phyloP scores from a whole-genome alignment of 1,284 basidiomycete species.

The Vanrija sp. region DNA sequence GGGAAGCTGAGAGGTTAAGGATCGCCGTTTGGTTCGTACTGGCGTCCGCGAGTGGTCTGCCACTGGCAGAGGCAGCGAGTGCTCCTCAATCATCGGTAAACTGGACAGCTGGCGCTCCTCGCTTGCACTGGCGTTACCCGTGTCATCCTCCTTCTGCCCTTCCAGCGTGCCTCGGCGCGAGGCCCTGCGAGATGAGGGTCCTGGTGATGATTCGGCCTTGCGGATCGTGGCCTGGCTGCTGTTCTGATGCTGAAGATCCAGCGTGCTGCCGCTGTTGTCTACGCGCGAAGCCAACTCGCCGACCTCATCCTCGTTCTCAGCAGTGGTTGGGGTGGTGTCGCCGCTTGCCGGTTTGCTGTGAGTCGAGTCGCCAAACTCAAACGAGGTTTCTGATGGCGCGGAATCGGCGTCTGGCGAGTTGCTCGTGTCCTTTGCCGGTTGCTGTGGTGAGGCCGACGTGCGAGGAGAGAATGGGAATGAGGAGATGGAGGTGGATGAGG shows the following conservation, averaged over 20 bases:
- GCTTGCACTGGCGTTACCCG: not conserved
- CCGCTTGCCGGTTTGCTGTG: conserved; percentile 29
- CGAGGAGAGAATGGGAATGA: conserved; percentile 24
- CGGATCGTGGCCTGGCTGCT: conserved; percentile 50
- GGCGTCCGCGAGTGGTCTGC: conserved; percentile 69
- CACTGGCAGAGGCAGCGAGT: conserved; percentile 41
- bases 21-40: conserved; percentile 87
- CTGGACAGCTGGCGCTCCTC: conserved; percentile 42
- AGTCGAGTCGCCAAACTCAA: conserved; percentile 23
- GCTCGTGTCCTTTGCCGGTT: not conserved
- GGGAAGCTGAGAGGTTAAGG: conserved; percentile 71
- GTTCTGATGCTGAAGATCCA: conserved; percentile 45
- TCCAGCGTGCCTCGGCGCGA: not conserved
- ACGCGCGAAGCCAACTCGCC: no score
- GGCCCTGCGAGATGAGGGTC: not conserved
- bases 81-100: conserved; percentile 31
- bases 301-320: conserved; percentile 34
- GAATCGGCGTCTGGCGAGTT: conserved; percentile 17
- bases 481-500: conserved; percentile 8
- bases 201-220: conserved; percentile 16
- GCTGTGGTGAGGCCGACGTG: conserved; percentile 28
- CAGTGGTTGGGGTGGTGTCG: conserved; percentile 43
- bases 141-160: not conserved
- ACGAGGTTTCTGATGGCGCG: conserved; percentile 36
- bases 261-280: conserved; percentile 16